A percentile compares a stretch with the other conserved stretches of the same genome.
Evolutionary conservation across 1,284 basidiomycete genomes (phyloP).

Genomic region (Entoloma clypeatum): DNA sequence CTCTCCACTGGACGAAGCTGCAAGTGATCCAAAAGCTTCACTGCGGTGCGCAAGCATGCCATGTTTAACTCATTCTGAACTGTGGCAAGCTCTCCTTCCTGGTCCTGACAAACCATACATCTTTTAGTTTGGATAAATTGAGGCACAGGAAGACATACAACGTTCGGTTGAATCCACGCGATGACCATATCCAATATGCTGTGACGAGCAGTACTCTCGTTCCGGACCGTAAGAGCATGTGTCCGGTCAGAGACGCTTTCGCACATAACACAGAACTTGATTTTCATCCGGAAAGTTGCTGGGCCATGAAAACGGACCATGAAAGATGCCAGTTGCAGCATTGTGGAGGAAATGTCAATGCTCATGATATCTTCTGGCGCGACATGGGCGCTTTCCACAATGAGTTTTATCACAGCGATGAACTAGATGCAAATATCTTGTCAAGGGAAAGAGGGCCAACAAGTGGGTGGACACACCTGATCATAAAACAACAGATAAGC

Average conservation of each 20-base stretch:
- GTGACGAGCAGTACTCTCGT: conserved; percentile 66
- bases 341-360: conserved; percentile 67
- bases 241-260: conserved; percentile 64
- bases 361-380: conserved; percentile 58
- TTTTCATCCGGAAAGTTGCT: conserved; percentile 59
- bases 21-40: conserved; percentile 74
- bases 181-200: conserved; percentile 69
- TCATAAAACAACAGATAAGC: conserved; percentile 68
- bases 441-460: conserved; percentile 5
- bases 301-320: conserved; percentile 60
- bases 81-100: conserved; percentile 15
- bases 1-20: conserved; percentile 61
- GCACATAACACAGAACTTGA: conserved; percentile 73
- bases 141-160: conserved; percentile 35
- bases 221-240: conserved; percentile 60
- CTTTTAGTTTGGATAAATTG: conserved; percentile 7
- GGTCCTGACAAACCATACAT: conserved; percentile 15
- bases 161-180: conserved; percentile 64
- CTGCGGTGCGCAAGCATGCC: conserved; percentile 65
- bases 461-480: conserved; percentile 45
- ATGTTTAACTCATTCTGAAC: conserved; percentile 66
- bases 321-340: conserved; percentile 63
- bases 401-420: conserved; percentile 69
- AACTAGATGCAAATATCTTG: conserved; percentile 40
- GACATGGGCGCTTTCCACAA: conserved; percentile 70